Evolutionary conservation across 2,329 filamentous ascomycete species (phyloP).

Genomic region (Monosporascus sp.): DNA sequence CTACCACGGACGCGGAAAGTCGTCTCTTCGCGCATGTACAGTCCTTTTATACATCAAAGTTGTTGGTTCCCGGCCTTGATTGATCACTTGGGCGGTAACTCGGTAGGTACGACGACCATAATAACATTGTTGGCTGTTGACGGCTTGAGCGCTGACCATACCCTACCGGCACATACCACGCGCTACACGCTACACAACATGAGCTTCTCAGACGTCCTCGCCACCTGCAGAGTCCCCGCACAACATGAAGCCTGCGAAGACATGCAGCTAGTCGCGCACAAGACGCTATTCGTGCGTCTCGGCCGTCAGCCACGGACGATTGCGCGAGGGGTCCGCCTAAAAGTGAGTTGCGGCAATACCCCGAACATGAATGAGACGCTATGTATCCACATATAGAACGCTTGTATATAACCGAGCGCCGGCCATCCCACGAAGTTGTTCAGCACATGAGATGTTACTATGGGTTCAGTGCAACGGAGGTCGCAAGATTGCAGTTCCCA

Average conservation of each 20-base stretch:
- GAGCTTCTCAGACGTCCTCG: not conserved
- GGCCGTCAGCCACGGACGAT: too few relatives aligned
- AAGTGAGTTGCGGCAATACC: not conserved
- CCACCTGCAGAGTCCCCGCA: not conserved
- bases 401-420: slow-evolving; percentile 4
- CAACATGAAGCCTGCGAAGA: too few relatives aligned
- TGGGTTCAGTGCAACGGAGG: slow-evolving; percentile 6
- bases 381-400: slow-evolving; percentile 4
- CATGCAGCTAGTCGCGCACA: too few relatives aligned
- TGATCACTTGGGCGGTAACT: too few relatives aligned
- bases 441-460: slow-evolving; percentile 1
- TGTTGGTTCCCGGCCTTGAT: too few relatives aligned
- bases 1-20: too few relatives aligned
- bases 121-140: not conserved
- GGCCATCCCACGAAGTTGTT: slow-evolving; percentile 2
- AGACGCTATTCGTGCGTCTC: too few relatives aligned
- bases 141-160: too few relatives aligned
- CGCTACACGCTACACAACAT: not conserved
- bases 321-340: not conserved
- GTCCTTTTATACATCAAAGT: too few relatives aligned
- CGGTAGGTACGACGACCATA: not conserved
- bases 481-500: too few relatives aligned
- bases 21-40: too few relatives aligned
- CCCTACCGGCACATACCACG: too few relatives aligned
- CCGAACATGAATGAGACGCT: slow-evolving; percentile 3